phyloP scores from a whole-genome alignment of 768 basidiomycete genomes.

The Hebeloma cylindrosporum region DNA sequence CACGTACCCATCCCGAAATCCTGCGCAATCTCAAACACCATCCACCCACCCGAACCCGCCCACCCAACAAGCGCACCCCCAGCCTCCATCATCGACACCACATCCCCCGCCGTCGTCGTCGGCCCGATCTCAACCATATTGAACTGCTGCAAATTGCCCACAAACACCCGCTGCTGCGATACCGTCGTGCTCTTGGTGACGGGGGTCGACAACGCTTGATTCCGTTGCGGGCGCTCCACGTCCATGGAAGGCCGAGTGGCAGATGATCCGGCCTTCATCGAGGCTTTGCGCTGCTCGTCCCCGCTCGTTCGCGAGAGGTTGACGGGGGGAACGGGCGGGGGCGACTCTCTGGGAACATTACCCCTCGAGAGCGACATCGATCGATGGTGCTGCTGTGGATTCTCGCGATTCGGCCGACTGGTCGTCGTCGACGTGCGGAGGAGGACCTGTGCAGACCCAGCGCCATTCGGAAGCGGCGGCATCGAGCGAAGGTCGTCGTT shows the following conservation, averaged over 20 bases:
- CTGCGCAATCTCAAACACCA: conserved; percentile 86
- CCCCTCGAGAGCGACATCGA: conserved; percentile 8
- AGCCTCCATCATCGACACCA: conserved; percentile 61
- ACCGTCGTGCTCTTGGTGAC: conserved; percentile 20
- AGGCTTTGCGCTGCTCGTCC: no score
- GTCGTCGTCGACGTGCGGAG: conserved; percentile 1
- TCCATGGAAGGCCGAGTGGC: conserved; percentile 12
- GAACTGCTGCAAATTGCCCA: conserved; percentile 75
- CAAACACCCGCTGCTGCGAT: conserved; percentile 71
- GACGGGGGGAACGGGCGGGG: no score
- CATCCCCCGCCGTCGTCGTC: conserved; percentile 69
- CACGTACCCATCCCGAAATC: conserved; percentile 91
- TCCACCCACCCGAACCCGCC: conserved; percentile 71
- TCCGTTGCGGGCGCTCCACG: conserved; percentile 16
- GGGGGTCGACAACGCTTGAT: conserved; percentile 5
- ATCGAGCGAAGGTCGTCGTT: conserved; percentile 26
- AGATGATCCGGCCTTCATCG: no score
- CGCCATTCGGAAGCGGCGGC: not conserved
- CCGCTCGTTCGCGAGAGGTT: no score
- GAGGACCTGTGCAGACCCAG: no score
- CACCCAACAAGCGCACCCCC: conserved; percentile 67
- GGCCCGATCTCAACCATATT: conserved; percentile 70
- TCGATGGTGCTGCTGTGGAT: conserved; percentile 4
- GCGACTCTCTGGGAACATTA: no score
- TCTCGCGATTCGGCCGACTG: conserved; percentile 3